A percentile compares a stretch with the other conserved stretches of the same genome.
Conservation (phyloP, 257 asterid genomes). For the Gardenia jasminoides region DNA sequence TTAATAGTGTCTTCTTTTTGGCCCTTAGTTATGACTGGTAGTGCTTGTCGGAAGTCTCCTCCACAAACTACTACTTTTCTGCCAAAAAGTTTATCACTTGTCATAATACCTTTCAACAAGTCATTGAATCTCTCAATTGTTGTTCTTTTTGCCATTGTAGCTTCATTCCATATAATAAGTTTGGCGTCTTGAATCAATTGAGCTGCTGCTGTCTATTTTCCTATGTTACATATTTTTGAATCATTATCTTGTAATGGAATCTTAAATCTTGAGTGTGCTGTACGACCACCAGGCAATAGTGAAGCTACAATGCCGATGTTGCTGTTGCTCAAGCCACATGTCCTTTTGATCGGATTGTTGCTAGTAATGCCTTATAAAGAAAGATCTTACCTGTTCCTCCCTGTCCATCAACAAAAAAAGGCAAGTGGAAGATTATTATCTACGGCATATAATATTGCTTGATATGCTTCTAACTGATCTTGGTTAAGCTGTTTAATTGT, state of each 20-base stretch:
- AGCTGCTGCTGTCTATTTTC: not conserved
- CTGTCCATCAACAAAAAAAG: not conserved
- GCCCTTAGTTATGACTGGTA: not conserved
- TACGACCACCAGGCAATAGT: not conserved
- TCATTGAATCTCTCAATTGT: not conserved
- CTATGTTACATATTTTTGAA: not conserved
- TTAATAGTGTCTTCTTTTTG: not conserved
- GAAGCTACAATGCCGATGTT: not conserved
- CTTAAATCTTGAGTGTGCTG: not conserved
- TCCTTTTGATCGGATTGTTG: not conserved
- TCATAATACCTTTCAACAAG: not conserved
- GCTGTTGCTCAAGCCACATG: not conserved
- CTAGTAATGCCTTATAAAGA: not conserved
- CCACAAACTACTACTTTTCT: not conserved
- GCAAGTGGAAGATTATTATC: not conserved
- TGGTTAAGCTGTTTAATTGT: not conserved
- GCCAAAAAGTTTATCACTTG: rapidly evolving
- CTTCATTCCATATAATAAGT: not conserved
- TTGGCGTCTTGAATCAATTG: rapidly evolving
- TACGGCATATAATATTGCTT: not conserved
- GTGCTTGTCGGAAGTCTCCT: not conserved
- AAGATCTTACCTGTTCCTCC: not conserved
- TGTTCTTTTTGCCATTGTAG: not conserved
- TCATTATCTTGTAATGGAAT: not conserved
- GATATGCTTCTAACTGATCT: not conserved